A percentile compares a stretch with the other conserved stretches of the same genome.
Evolutionary conservation across 2,329 filamentous ascomycete genomes (phyloP).

Genomic region (Penicillium capsulatum): DNA sequence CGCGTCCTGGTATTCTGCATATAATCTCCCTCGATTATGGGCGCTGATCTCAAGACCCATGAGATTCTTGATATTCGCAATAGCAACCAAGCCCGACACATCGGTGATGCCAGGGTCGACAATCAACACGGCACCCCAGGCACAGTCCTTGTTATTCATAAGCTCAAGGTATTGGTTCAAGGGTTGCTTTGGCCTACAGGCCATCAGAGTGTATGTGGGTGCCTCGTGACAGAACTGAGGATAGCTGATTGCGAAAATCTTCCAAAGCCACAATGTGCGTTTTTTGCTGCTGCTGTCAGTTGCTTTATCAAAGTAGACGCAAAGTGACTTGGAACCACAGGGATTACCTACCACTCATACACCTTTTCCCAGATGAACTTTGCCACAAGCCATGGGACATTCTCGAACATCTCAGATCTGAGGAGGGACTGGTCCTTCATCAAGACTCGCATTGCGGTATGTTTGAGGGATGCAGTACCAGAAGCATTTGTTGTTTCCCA

Average conservation of each 20-base stretch:
- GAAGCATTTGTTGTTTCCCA: slow-evolving; percentile 20
- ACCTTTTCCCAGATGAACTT: slow-evolving; percentile 39
- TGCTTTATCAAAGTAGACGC: too few relatives aligned
- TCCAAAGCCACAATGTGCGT: slow-evolving; percentile 43
- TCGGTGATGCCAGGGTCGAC: slow-evolving; percentile 31
- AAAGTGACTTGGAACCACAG: too few relatives aligned
- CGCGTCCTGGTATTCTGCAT: neutral
- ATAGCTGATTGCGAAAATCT: slow-evolving; percentile 39
- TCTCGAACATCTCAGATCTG: slow-evolving; percentile 32
- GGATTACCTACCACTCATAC: slow-evolving; percentile 29
- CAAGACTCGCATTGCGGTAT: slow-evolving; percentile 30
- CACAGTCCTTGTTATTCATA: slow-evolving; percentile 27
- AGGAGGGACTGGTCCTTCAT: slow-evolving; percentile 39
- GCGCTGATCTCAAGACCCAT: slow-evolving; percentile 38
- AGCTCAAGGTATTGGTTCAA: slow-evolving; percentile 36
- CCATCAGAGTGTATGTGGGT: slow-evolving; percentile 31
- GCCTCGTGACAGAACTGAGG: slow-evolving; percentile 32
- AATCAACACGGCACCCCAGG: slow-evolving; percentile 37
- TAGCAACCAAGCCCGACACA: slow-evolving; percentile 36
- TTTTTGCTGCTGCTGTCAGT: too few relatives aligned
- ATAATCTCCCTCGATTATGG: slow-evolving; percentile 7
- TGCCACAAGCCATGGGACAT: slow-evolving; percentile 40
- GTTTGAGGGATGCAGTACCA: slow-evolving; percentile 35
- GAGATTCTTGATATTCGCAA: slow-evolving; percentile 39
- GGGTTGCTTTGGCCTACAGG: slow-evolving; percentile 27